These are phyloP conservation scores for Xylaria sp. DNA, from an alignment of 2,329 filamentous ascomycete species.

Conservation along the genomic window DNA sequence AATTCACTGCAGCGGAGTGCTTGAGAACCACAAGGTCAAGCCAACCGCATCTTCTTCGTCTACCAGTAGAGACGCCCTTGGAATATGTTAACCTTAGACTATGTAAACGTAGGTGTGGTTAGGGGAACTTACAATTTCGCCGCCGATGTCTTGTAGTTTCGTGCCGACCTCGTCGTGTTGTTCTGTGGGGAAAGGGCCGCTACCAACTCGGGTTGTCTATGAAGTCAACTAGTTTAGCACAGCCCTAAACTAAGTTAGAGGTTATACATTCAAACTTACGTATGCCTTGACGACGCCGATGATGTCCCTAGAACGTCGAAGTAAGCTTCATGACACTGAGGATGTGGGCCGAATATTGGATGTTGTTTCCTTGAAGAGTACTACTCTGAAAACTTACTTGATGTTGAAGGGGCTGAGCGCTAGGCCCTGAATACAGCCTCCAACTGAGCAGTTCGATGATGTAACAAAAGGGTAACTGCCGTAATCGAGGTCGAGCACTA, in stretches of 20 bases:
- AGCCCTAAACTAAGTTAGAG: neutral
- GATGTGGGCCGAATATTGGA: neutral
- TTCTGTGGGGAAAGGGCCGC: constrained; percentile 65
- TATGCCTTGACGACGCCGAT: constrained; percentile 65
- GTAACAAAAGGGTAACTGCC: constrained; percentile 61
- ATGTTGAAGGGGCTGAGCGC: constrained; percentile 57
- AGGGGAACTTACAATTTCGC: constrained; percentile 34
- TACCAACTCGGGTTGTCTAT: constrained; percentile 62
- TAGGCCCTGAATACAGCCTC: constrained; percentile 60
- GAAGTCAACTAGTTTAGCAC: neutral
- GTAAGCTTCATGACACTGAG: constrained; percentile 4
- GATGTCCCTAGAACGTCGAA: constrained; percentile 30
- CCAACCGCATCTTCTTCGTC: constrained; percentile 36
- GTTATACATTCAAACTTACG: constrained; percentile 5
- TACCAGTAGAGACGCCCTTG: constrained; percentile 51
- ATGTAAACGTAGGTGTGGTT: neutral
- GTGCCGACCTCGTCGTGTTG: constrained; percentile 43
- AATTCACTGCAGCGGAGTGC: constrained; percentile 29
- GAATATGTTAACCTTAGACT: neutral
- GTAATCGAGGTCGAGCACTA: constrained; percentile 60
- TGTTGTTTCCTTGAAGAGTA: neutral
- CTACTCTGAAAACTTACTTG: constrained; percentile 45
- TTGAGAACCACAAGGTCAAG: constrained; percentile 31
- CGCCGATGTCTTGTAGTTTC: constrained; percentile 45
- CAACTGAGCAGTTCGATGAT: constrained; percentile 59